phyloP scores from a whole-genome alignment of 805 yeast genomes.

The Barnettozyma siamensis region DNA sequence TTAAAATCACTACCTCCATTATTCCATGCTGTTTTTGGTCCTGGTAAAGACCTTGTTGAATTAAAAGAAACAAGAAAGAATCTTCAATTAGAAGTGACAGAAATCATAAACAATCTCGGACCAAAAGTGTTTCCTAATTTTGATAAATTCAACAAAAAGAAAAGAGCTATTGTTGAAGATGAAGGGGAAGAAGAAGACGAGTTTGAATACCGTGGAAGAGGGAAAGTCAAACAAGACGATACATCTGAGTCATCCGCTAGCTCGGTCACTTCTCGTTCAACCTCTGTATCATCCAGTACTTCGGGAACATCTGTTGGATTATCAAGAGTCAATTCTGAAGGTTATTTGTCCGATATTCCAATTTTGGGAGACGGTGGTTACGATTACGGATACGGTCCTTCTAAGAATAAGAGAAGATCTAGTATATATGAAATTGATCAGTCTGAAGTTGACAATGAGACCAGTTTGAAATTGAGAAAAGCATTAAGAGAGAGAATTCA shows the following conservation, averaged over 20 bases:
- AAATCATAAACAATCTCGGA: constrained; percentile 74
- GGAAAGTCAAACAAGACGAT: constrained; percentile 12
- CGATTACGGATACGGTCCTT: neutral
- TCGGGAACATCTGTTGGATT: constrained; percentile 44
- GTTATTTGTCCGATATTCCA: constrained; percentile 59
- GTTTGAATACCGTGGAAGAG: constrained; percentile 27
- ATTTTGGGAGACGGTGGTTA: constrained; percentile 36
- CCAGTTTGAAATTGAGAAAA: constrained; percentile 10
- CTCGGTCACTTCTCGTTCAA: constrained; percentile 11
- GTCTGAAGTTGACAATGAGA: constrained; percentile 3
- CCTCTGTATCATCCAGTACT: constrained; percentile 29
- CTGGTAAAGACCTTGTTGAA: constrained; percentile 38
- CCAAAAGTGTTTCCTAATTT: constrained; percentile 88
- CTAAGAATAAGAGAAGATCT: constrained; percentile 1
- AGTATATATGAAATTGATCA: neutral
- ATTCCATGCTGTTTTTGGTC: constrained; percentile 35
- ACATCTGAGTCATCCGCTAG: neutral
- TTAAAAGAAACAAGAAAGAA: constrained; percentile 55
- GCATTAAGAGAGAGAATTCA: constrained; percentile 11
- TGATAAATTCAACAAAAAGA: constrained; percentile 29
- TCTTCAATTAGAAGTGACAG: constrained; percentile 69
- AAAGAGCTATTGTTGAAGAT: constrained; percentile 14
- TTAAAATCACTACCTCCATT: constrained; percentile 78
- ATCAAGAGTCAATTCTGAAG: constrained; percentile 56
- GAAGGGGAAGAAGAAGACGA: constrained; percentile 24